A percentile compares a stretch with the other conserved stretches of the same genome.
Conservation (phyloP, 2,329 filamentous ascomycete species). For the Hypoxylon sp. region DNA sequence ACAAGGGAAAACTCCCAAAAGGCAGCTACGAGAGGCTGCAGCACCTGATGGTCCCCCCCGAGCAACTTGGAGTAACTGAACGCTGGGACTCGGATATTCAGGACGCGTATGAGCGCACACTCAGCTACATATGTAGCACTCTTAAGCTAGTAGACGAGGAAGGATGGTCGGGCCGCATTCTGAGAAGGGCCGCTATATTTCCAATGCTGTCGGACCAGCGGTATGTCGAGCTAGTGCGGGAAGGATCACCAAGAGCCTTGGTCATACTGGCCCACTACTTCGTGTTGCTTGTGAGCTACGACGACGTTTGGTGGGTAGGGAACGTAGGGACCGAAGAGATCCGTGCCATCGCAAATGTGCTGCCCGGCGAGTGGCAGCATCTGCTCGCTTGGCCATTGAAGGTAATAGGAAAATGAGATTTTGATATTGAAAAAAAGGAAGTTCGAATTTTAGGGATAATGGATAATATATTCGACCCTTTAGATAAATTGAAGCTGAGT, state of each 20-base stretch:
- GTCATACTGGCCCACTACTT: constrained; percentile 64
- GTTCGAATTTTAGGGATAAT: neutral
- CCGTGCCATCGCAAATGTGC: constrained; percentile 41
- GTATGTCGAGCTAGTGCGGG: constrained; percentile 34
- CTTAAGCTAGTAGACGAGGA: constrained; percentile 26
- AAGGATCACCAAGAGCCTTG: constrained; percentile 50
- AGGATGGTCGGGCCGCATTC: constrained; percentile 10
- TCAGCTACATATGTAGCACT: constrained; percentile 26
- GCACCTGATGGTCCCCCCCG: constrained; percentile 28
- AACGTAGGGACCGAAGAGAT: constrained; percentile 47
- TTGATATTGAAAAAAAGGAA: neutral
- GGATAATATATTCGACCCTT: constrained; percentile 8
- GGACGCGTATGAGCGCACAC: constrained; percentile 25
- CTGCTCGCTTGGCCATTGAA: constrained; percentile 34
- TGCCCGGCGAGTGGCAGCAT: constrained; percentile 33
- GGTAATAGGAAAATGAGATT: constrained; percentile 21
- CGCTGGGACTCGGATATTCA: constrained; percentile 37
- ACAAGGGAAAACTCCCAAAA: constrained; percentile 12
- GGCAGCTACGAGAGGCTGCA: constrained; percentile 19
- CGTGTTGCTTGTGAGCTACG: constrained; percentile 59
- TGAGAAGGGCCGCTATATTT: constrained; percentile 33
- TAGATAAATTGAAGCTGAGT: neutral
- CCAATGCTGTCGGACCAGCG: constrained; percentile 35
- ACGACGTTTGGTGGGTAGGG: constrained; percentile 56
- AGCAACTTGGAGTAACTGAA: constrained; percentile 19